phyloP scores from a whole-genome alignment of 306 rosid species.

The Acmispon strigosus region DNA sequence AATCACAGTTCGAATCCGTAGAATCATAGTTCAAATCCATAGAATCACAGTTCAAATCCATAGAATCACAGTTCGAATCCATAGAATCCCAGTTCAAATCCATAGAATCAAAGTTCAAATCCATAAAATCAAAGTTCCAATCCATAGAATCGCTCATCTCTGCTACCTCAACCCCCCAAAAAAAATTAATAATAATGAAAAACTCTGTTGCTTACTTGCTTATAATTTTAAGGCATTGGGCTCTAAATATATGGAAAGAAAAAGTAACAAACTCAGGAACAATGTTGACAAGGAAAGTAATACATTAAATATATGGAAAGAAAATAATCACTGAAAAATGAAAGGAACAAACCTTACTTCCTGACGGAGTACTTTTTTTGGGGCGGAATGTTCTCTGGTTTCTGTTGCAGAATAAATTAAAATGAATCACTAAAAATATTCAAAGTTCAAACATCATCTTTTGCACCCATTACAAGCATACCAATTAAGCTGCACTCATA shows the following conservation, averaged over 20 bases:
- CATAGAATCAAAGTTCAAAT: too few species aligned
- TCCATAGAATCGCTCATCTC: not conserved
- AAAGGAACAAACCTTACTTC: conserved; percentile 78
- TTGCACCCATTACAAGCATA: not conserved
- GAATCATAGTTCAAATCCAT: too few species aligned
- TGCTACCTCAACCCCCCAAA: not conserved
- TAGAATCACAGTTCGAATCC: too few species aligned
- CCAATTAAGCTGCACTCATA: conserved; percentile 12
- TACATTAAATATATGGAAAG: conserved; percentile 1
- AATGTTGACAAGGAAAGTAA: conserved; percentile 1
- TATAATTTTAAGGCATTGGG: not conserved
- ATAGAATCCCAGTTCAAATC: not conserved
- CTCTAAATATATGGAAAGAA: not conserved
- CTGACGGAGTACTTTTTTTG: conserved; percentile 93
- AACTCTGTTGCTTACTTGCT: conserved; percentile 1
- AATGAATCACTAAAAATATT: not conserved
- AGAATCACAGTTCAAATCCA: not conserved
- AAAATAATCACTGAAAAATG: not conserved
- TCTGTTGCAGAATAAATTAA: conserved; percentile 49
- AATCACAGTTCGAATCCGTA: too few species aligned
- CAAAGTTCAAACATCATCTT: conserved; percentile 1
- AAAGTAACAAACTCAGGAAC: not conserved
- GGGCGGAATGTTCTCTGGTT: conserved; percentile 98
- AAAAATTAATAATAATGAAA: not conserved
- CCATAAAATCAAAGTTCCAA: too few species aligned